Evolutionary conservation across 1,284 basidiomycete genomes (phyloP), one percentile per base, ranked within the genome.

Genomic region (Apiotrichum laibachii): DNA sequence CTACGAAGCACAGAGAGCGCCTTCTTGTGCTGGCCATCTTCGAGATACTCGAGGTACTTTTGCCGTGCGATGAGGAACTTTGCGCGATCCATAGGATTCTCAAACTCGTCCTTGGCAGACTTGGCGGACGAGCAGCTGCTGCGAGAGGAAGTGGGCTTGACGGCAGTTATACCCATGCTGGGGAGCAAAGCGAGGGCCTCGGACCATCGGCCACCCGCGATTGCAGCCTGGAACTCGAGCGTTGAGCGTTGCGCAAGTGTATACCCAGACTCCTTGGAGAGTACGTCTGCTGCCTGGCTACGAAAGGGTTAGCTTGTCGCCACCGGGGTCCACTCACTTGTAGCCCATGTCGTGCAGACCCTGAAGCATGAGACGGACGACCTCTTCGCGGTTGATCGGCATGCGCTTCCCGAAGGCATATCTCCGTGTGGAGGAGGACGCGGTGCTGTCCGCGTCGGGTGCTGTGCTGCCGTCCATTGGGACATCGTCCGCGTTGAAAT

Each of bases 21-120:
- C 66, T 85, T 84, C 55, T 90, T 89, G 13, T 86, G 88, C 77
- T 88, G 87, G 62, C 85, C 84, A 2, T 85, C 82, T 71, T 98
- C 95, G 51, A 99, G 82, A n/a, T 91, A 82, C 73, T 99, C 95
- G 46, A 99, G 83, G 76, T 97, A 99, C 79, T 96, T 94, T 82
- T 99, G 95, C 78, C 90, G 88, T 60, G 88, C 87, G 59, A 99
- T 88, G 64, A 94, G 81, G 77, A 95, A 96, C 63, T 83, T 86
- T 21, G 90, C 87, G 68, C 88, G 85, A 87, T 95, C 73, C 45
- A 61, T 59, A 6, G 56, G 31, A 12, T 62, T 65, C 12, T 61
- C 62, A 40, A 65, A 66, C 21, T 60, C 65, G 15, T 53, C 54
- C 1, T 67, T 62, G 49, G 64, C 67, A 12, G 57, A 57, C 57